Conservation (phyloP, 1,139 yeast species). For the Arxiozyma heterogenica region DNA sequence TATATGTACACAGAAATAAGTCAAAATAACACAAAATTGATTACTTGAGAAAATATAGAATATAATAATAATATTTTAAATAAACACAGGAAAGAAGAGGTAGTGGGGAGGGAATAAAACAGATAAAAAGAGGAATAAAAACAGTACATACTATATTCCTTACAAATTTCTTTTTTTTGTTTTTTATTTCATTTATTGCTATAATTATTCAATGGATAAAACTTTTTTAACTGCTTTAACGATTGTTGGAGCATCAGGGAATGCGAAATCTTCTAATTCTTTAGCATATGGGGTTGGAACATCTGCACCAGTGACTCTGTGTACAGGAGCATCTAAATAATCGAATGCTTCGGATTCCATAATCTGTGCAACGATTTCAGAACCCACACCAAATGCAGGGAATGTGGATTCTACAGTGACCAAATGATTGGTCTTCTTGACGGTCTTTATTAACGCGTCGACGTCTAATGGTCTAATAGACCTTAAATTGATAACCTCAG, state of each 20-base stretch:
- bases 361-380: constrained; percentile 94
- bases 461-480: constrained; percentile 94
- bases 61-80: too few relatives aligned
- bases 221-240: constrained; percentile 88
- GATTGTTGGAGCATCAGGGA: constrained; percentile 92
- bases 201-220: constrained; percentile 48
- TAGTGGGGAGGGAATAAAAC: background rate
- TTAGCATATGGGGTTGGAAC: constrained; percentile 98
- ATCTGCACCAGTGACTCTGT: constrained; percentile 98
- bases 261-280: constrained; percentile 94
- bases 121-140: background rate
- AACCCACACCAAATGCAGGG: constrained; percentile 98
- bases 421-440: constrained; percentile 94
- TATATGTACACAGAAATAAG: background rate
- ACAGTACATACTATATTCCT: too few relatives aligned
- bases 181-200: too few relatives aligned
- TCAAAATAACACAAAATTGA: too few relatives aligned
- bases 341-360: constrained; percentile 99
- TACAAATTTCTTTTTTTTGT: background rate
- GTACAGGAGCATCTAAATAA: constrained; percentile 97
- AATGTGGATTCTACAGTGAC: constrained; percentile 94
- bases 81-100: background rate
- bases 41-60: background rate
- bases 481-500: constrained; percentile 92
- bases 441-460: constrained; percentile 73